These are phyloP conservation scores for Yarrowia divulgata DNA, from an alignment of 805 yeast species.

Conservation along the genomic window DNA sequence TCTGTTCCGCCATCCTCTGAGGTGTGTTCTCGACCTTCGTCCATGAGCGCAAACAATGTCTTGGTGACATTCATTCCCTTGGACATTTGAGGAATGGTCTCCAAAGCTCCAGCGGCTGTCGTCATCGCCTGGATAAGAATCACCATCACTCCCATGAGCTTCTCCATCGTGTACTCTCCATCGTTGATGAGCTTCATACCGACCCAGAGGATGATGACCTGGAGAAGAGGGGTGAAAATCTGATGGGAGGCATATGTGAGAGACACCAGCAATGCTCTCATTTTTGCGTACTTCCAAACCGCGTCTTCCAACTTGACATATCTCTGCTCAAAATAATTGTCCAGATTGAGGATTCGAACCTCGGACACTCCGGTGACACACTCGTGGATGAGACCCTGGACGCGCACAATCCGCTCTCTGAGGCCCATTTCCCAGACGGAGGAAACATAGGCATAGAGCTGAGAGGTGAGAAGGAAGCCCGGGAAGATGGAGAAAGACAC, in stretches of 20 bases:
- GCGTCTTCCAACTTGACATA: conserved; percentile 50
- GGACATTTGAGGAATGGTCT: conserved; percentile 77
- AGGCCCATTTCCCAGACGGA: conserved; percentile 66
- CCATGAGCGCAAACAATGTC: conserved; percentile 23
- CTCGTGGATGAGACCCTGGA: conserved; percentile 54
- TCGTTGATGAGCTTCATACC: conserved; percentile 75
- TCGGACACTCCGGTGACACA: conserved; percentile 67
- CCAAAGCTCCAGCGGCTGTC: conserved; percentile 64
- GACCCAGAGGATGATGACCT: conserved; percentile 76
- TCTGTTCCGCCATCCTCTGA: conserved; percentile 8
- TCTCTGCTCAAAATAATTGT: conserved; percentile 55
- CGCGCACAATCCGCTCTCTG: conserved; percentile 52
- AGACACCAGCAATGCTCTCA: conserved; percentile 68
- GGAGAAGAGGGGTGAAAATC: conserved; percentile 64
- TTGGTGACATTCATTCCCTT: conserved; percentile 63
- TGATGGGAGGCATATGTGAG: conserved; percentile 67
- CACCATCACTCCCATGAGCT: conserved; percentile 72
- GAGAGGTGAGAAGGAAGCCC: conserved; percentile 60
- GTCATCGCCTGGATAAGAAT: conserved; percentile 76
- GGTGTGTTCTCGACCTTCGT: background rate
- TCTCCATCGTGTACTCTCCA: conserved; percentile 62
- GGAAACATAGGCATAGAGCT: conserved; percentile 59
- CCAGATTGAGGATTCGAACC: conserved; percentile 64
- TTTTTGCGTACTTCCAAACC: conserved; percentile 54
- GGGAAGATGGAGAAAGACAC: conserved; percentile 84